Base-by-base conservation (phyloP, 495 filamentous ascomycete genomes). In the Haplographium delicatum region DNA sequence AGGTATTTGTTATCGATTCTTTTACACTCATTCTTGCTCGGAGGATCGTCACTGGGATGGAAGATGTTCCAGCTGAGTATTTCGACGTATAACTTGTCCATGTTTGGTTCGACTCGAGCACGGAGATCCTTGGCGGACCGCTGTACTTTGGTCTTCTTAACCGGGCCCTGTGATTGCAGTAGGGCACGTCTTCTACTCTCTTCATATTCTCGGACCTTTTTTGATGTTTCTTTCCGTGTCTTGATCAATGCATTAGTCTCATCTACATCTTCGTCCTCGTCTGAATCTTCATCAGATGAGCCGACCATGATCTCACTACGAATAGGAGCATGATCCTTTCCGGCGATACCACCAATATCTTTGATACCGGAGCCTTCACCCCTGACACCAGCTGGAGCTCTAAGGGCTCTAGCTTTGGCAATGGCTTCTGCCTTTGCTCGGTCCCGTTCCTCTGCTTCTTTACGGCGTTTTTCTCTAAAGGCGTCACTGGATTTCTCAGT, bases 21-120 rank as follows among this genome's bases (percentile, higher is more conserved):
- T 39, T 70, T 79, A 59, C 91, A 96, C 28, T 82, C 78, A 23
- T 81, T 81, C 19, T 76, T 76, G 45, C 79, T 80, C 5, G 93
- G 89, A 8, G 93, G 93, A 48, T 87, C 84, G 57, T 89, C 86
- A 27, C 88, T 88, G 25, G 76, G 71, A 54, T 94, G 86, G 62
- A 94, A 96, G 58, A 89, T 93, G 54, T 98, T 86, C 93, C 93
- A 98, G 43, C 84, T 74, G 7, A 98, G 81, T 23, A 98, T 87
- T 8, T 82, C 79, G 42, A 84, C 84, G 57, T 97, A 94, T 24
- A 98, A 72, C 5, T 78, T 72, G 24, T 90, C 84, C 62, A 98
- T 82, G 57, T 96, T 89, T 6, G 93, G 93, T 20, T 89, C 84
- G 44, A 98, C 70, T 40, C 93, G 83, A 42, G 93, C 94, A 50